phyloP scores from a whole-genome alignment of 768 basidiomycete genomes.

The Hypholoma fasciculare region DNA sequence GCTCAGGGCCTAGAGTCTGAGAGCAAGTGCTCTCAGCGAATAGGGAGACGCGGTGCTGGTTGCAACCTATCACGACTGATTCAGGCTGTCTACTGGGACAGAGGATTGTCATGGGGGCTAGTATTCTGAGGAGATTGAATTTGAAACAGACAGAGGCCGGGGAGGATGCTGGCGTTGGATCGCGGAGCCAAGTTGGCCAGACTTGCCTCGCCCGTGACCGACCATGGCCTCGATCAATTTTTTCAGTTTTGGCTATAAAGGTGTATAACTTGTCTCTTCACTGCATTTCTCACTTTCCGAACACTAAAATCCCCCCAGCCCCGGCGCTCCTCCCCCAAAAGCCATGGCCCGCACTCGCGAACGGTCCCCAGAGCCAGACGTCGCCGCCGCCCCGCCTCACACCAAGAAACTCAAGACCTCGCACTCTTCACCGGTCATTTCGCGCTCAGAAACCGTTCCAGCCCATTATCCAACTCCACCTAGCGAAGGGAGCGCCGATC shows the following conservation, averaged over 20 bases:
- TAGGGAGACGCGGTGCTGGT: background rate
- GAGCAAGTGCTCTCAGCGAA: background rate
- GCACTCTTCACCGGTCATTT: constrained; percentile 14
- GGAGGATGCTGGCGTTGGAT: background rate
- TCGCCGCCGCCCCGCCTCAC: constrained; percentile 15
- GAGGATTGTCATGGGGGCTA: too few species aligned
- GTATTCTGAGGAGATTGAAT: too few species aligned
- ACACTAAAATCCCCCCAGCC: background rate
- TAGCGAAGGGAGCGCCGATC: constrained; percentile 15
- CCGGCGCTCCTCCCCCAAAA: background rate
- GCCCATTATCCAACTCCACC: constrained; percentile 13
- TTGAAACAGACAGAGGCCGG: too few species aligned
- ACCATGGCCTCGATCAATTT: constrained; percentile 10
- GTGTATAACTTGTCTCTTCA: background rate
- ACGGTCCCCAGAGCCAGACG: constrained; percentile 43
- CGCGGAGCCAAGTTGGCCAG: constrained; percentile 5
- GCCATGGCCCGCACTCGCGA: constrained; percentile 40
- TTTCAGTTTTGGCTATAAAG: constrained; percentile 8
- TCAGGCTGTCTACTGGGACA: too few species aligned
- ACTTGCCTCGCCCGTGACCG: constrained; percentile 12
- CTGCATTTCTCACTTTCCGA: background rate
- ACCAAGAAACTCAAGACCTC: constrained; percentile 30
- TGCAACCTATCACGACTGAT: too few species aligned
- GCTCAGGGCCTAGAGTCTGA: background rate
- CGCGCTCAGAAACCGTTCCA: background rate